These are phyloP conservation scores for Speleostelium caveatum DNA, from an alignment of 78 protist species.

Conservation along the genomic window DNA sequence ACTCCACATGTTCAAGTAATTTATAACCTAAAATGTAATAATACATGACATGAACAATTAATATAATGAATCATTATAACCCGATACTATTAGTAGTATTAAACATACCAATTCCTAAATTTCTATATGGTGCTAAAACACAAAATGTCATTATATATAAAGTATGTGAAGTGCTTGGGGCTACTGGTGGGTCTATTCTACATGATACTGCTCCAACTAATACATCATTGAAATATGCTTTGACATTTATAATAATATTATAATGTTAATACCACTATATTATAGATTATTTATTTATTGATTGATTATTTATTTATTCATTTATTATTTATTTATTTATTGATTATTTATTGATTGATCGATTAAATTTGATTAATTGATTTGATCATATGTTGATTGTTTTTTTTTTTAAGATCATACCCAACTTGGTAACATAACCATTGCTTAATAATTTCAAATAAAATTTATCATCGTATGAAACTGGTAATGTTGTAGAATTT, in stretches of 20 bases:
- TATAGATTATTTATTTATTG: neutral
- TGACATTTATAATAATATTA: neutral
- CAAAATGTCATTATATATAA: slow-evolving; percentile 71
- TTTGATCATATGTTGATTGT: neutral
- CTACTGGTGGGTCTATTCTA: slow-evolving; percentile 33
- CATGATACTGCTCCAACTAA: slow-evolving; percentile 69
- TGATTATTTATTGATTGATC: neutral
- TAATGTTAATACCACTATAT: neutral
- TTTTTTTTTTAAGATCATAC: neutral
- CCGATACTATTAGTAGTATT: neutral
- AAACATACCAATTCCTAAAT: slow-evolving; percentile 49
- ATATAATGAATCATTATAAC: neutral
- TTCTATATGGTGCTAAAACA: slow-evolving; percentile 65
- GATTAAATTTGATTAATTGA: neutral
- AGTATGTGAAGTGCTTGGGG: neutral
- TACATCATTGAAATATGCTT: slow-evolving; percentile 66
- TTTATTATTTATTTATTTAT: neutral
- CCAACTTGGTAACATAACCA: slow-evolving; percentile 38
- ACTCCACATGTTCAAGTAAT: slow-evolving; percentile 38
- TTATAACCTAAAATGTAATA: neutral
- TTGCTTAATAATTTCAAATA: slow-evolving; percentile 17
- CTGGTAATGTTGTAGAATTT: slow-evolving; percentile 42
- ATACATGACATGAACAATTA: neutral
- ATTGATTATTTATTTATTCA: no score
- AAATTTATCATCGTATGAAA: slow-evolving; percentile 46